Conservation (phyloP, 2,329 filamentous ascomycete genomes). For the Blumeriella jaapii region DNA sequence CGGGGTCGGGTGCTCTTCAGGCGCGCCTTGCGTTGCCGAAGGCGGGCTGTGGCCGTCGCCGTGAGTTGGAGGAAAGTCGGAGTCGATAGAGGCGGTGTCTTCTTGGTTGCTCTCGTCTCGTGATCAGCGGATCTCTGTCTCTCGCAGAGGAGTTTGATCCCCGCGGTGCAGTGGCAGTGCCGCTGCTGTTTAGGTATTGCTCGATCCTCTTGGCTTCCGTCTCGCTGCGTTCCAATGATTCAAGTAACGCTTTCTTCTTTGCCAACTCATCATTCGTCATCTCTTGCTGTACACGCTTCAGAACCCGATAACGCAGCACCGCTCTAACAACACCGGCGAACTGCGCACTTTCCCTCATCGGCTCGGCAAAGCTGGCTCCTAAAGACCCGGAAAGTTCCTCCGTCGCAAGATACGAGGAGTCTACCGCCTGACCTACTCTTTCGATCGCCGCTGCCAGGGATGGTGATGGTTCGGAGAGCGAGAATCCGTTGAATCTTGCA, state of each 20-base stretch:
- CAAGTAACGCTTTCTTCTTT: conserved; percentile 73
- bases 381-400: conserved; percentile 79
- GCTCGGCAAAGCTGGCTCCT: conserved; percentile 91
- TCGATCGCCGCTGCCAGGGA: conserved; percentile 89
- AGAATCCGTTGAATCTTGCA: conserved; percentile 94
- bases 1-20: conserved; percentile 37
- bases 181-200: conserved; percentile 72
- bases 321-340: conserved; percentile 89
- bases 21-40: conserved; percentile 63
- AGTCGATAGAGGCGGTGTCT: conserved; percentile 85
- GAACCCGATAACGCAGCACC: conserved; percentile 77
- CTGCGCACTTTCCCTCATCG: conserved; percentile 94
- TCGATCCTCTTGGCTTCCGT: conserved; percentile 87
- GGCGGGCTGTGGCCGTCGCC: conserved; percentile 57
- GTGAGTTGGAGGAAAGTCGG: conserved; percentile 86
- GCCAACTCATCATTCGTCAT: conserved; percentile 89
- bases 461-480: conserved; percentile 80
- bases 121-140: conserved; percentile 39
- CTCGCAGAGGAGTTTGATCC: conserved; percentile 51
- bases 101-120: conserved; percentile 44
- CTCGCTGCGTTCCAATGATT: conserved; percentile 88
- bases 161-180: conserved; percentile 48
- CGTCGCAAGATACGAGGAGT: conserved; percentile 91
- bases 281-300: conserved; percentile 94
- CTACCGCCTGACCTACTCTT: conserved; percentile 84